Evolutionary conservation across 73 alveolate genomes (phyloP).

Genomic region (Effrenium voratum): DNA sequence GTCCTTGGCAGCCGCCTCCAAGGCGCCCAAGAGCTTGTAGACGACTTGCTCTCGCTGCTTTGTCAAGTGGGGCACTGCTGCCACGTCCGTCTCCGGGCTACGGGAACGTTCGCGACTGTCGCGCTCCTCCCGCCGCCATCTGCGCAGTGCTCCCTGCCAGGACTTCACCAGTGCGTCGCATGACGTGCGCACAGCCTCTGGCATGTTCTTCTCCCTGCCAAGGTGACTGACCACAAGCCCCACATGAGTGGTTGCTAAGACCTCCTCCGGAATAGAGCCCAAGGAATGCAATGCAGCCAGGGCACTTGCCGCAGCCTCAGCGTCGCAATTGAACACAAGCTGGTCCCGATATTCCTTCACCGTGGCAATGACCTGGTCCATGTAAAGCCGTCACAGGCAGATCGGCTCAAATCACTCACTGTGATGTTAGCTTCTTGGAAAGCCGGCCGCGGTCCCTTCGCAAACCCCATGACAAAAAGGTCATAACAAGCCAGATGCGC

Average conservation of each 20-base stretch:
- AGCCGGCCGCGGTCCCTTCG: too few relatives aligned
- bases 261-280: conserved; percentile 16
- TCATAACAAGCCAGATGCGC: too few relatives aligned
- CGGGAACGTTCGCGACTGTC: neutral
- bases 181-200: neutral
- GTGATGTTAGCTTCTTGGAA: too few relatives aligned
- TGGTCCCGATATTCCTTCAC: conserved; percentile 14
- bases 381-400: too few relatives aligned
- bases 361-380: conserved; percentile 44
- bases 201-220: neutral
- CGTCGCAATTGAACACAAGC: neutral
- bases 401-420: too few relatives aligned
- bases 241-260: neutral
- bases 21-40: conserved; percentile 18
- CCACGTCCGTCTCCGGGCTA: conserved; percentile 28
- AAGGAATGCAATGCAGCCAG: neutral
- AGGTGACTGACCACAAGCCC: conserved; percentile 10
- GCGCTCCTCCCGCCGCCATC: neutral
- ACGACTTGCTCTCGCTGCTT: conserved; percentile 16
- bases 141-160: conserved; percentile 17
- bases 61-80: conserved; percentile 30
- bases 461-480: too few relatives aligned
- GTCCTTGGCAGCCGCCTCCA: neutral
- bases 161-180: neutral
- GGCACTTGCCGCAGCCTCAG: neutral